Evolutionary conservation across 2,329 filamentous ascomycete species (phyloP), one percentile per base, ranked within the genome.

Genomic region (Colletotrichum navitas): DNA sequence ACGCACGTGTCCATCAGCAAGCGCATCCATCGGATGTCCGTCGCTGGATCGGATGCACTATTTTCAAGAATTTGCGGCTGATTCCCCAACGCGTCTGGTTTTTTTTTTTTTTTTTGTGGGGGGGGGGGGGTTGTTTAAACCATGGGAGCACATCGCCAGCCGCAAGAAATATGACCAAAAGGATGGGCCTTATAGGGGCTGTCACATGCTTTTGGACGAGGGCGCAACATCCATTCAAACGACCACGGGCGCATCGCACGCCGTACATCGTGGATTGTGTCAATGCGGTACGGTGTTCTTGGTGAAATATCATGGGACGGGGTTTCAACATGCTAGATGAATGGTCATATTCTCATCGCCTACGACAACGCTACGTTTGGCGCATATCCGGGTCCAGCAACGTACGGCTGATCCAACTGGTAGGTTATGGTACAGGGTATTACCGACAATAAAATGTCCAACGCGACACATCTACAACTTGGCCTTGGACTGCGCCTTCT

Each of bases 401-500:
- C 45, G 18, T 18, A 1, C 16, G 32, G 10, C 59, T 60, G 52
- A 39, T 26, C 52, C 68, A 49, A 43, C 58, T 32, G 39, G 65
- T 63, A 60, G 65, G 65, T 72, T 47, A 72, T 68, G 69, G 39
- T 73, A 73, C 68, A 73, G 68, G 72, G 72, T 73, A 73, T 73
- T 72, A 61, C 56, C 63, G 54, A 72, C 59, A 72, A 62, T 51
- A 39, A 54, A 63, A 64, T 34, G 24, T 58, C 54, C 54, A 41
- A 56, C 41, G 21, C 32, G 5, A 29, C n/a, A n/a, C 60, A 59
- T 78, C 86, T 90, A 95, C 84, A 97, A 85, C 89, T 97, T 97
- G 76, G 93, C 89, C 88, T 94, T 93, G 78, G 85, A 87, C 86
- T 94, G 92, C 47, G 93, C 93, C 88, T 94, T 96, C 88, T 94